A percentile compares a stretch with the other conserved stretches of the same genome.
phyloP scores from a whole-genome alignment of 169 alveolate species.

The Plasmodium gaboni region DNA sequence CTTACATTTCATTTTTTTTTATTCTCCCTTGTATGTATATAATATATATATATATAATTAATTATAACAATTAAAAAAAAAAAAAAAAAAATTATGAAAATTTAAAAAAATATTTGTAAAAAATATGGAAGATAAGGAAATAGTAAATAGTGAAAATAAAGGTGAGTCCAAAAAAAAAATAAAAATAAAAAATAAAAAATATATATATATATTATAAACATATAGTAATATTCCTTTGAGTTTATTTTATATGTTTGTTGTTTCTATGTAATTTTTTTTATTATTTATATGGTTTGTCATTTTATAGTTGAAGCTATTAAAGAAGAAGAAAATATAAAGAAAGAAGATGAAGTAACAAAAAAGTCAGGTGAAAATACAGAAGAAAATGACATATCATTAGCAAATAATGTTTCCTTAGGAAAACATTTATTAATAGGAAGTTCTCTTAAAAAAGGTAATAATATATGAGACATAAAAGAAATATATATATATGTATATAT shows the following conservation, averaged over 20 bases:
- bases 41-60: neutral
- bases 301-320: constrained; percentile 14
- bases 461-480: neutral
- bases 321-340: constrained; percentile 33
- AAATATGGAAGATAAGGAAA: constrained; percentile 73
- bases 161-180: constrained; percentile 7
- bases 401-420: constrained; percentile 57
- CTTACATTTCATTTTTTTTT: neutral
- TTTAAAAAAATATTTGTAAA: constrained; percentile 32
- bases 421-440: constrained; percentile 62
- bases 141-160: constrained; percentile 43
- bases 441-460: constrained; percentile 50
- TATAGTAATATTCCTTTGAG: neutral
- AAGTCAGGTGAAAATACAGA: constrained; percentile 36
- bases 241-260: too few species aligned
- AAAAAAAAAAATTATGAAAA: constrained; percentile 63
- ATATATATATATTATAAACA: neutral
- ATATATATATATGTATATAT: neutral
- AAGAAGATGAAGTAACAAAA: constrained; percentile 38
- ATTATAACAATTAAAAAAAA: constrained; percentile 1
- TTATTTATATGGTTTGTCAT: neutral
- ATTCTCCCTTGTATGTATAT: neutral
- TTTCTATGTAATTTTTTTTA: too few species aligned
- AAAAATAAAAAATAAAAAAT: neutral
- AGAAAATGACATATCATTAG: constrained; percentile 43